phyloP scores from a whole-genome alignment of 768 basidiomycete species.

The Tylopilus sp. region DNA sequence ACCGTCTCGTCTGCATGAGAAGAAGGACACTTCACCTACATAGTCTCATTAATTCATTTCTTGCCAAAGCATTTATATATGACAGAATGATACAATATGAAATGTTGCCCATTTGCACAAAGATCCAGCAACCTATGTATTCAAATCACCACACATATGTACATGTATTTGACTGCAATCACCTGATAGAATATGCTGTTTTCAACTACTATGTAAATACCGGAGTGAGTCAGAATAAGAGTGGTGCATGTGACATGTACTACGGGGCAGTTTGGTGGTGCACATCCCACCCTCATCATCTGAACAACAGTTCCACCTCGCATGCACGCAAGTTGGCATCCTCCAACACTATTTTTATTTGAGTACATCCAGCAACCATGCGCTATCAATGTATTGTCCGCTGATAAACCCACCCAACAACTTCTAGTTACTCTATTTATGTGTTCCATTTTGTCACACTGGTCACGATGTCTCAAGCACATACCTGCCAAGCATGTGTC shows the following conservation, averaged over 20 bases:
- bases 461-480: conserved; percentile 23
- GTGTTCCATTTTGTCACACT: conserved; percentile 24
- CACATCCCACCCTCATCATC: not conserved
- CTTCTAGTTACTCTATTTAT: conserved; percentile 10
- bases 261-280: too few species aligned
- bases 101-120: conserved; percentile 21
- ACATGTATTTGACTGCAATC: conserved; percentile 22
- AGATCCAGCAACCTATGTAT: conserved; percentile 26
- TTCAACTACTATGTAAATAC: not conserved
- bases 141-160: conserved; percentile 27
- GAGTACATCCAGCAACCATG: not conserved
- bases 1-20: conserved; percentile 42
- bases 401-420: not conserved
- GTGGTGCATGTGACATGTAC: not conserved
- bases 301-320: not conserved
- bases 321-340: not conserved
- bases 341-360: not conserved
- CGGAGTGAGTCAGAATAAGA: not conserved
- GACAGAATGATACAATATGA: conserved; percentile 20
- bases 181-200: conserved; percentile 14
- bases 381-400: not conserved
- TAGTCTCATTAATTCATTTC: conserved; percentile 12
- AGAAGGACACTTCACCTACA: conserved; percentile 29
- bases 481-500: conserved; percentile 15
- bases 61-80: conserved; percentile 12